Evolutionary conservation across 805 yeast species (phyloP), one percentile per base, ranked within the genome.

Genomic region (Tetrapisispora taiwanensis): DNA sequence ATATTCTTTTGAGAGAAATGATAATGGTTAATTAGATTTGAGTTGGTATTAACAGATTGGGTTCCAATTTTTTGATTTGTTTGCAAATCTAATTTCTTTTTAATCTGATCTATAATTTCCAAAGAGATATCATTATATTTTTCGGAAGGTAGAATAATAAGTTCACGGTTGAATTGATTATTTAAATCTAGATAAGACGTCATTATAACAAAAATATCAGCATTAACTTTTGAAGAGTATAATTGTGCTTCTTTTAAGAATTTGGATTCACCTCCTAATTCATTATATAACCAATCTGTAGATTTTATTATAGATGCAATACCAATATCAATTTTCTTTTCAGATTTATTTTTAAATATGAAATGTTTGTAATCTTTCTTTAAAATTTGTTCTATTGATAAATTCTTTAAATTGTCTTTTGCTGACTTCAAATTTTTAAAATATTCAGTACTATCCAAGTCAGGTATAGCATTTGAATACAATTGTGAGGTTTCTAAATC

Each of bases 311-410:
- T 65, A 0, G 96, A 82, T 39, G 89, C 75, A 54, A 90, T 81
- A 0, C 97, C 97, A 12, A 87, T 69, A 4, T 50, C 61, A 3
- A 61, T 45, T 6, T 31, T n/a, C 2, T 55, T 55, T 4, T 58
- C 58, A 9, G 52, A 15, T 53, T 62, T 9, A 62, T 68, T 22
- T 50, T 46, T 36, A 37, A 70, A 69, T 4, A 56, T 62, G 66
- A 82, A 88, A 54, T 77, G 78, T 58, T 90, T 90, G 63, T 84
- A 90, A 59, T 90, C 98, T 60, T 88, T 89, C 37, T 80, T 68
- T 33, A 92, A 66, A 7, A 92, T 62, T 42, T 87, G 94, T 5
- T 52, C 52, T 5, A 78, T 60, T 1, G 75, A 54, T 31, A 92
- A 68, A 0, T 86, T 88, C 3, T 61, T 58, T 31, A 89, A 66